These are phyloP conservation scores for Fusarium burgessii DNA, from an alignment of 2,329 filamentous ascomycete species.

Conservation along the genomic window DNA sequence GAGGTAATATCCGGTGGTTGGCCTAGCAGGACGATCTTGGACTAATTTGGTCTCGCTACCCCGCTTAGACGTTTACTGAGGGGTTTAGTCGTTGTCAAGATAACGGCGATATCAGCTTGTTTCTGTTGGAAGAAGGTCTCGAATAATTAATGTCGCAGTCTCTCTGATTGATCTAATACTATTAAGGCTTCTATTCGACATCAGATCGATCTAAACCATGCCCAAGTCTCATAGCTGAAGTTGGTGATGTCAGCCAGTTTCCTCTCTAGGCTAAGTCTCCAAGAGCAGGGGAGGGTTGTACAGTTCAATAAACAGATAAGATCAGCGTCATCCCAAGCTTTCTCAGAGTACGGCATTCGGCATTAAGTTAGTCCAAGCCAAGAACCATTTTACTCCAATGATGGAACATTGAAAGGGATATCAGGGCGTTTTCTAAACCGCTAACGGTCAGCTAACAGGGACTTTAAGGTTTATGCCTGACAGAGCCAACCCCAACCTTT, in stretches of 20 bases:
- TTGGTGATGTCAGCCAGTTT: slow-evolving; percentile 18
- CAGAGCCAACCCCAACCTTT: neutral
- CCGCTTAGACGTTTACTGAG: slow-evolving; percentile 14
- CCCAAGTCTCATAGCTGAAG: neutral
- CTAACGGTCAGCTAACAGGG: neutral
- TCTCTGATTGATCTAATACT: slow-evolving; percentile 1
- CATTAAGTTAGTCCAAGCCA: slow-evolving; percentile 1
- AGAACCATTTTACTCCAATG: neutral
- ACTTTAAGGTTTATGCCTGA: neutral
- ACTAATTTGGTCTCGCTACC: slow-evolving; percentile 19
- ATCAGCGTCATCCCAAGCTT: slow-evolving; percentile 10
- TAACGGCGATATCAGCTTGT: neutral
- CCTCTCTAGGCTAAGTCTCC: slow-evolving; percentile 5
- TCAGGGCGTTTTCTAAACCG: neutral
- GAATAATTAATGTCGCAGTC: neutral
- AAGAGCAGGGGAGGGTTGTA: slow-evolving; percentile 15
- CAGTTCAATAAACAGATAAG: slow-evolving; percentile 10
- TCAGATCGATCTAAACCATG: neutral
- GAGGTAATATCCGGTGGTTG: slow-evolving; percentile 25
- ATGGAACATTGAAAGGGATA: neutral
- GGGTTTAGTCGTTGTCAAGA: neutral
- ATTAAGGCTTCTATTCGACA: slow-evolving; percentile 4
- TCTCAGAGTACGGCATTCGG: neutral
- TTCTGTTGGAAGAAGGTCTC: neutral
- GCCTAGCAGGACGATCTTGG: slow-evolving; percentile 27